A percentile compares a stretch with the other conserved stretches of the same genome.
These are phyloP conservation scores for Torulaspora quercuum DNA, from an alignment of 805 yeast genomes.

Conservation along the genomic window DNA sequence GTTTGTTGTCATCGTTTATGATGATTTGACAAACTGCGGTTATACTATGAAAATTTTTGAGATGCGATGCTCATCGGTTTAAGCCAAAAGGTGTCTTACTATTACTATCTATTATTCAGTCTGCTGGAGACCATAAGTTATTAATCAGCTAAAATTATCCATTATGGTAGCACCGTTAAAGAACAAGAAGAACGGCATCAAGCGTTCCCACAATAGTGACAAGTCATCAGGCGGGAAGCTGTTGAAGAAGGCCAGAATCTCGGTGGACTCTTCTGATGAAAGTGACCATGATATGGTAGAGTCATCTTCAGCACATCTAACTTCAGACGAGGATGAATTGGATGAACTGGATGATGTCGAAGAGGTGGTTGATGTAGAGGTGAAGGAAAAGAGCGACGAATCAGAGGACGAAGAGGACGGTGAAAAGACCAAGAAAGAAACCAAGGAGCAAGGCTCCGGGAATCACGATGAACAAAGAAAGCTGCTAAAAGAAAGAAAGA, in stretches of 20 bases:
- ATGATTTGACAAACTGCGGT: slow-evolving; percentile 1
- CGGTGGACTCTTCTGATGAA: slow-evolving; percentile 36
- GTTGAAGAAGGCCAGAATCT: slow-evolving; percentile 34
- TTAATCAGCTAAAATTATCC: neutral
- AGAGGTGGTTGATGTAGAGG: slow-evolving; percentile 31
- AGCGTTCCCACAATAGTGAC: slow-evolving; percentile 11
- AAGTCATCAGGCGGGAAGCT: slow-evolving; percentile 12
- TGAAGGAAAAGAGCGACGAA: slow-evolving; percentile 32
- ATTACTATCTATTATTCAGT: neutral
- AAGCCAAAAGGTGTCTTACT: neutral
- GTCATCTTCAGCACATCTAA: slow-evolving; percentile 8
- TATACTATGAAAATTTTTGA: slow-evolving; percentile 14
- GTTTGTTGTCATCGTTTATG: neutral
- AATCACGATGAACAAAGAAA: slow-evolving; percentile 79
- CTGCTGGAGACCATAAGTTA: too few relatives aligned
- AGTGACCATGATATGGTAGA: slow-evolving; percentile 21
- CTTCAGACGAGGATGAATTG: slow-evolving; percentile 16
- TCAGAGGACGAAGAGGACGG: slow-evolving; percentile 29
- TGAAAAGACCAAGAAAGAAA: slow-evolving; percentile 33
- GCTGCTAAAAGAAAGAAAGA: slow-evolving; percentile 74
- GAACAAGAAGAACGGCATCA: slow-evolving; percentile 10
- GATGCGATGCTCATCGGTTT: slow-evolving; percentile 13
- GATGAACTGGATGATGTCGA: slow-evolving; percentile 30
- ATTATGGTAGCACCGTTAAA: slow-evolving; percentile 13
- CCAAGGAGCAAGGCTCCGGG: slow-evolving; percentile 36